phyloP scores from a whole-genome alignment of 2,329 filamentous ascomycete species.

The Beauveria scarabaeidicola region DNA sequence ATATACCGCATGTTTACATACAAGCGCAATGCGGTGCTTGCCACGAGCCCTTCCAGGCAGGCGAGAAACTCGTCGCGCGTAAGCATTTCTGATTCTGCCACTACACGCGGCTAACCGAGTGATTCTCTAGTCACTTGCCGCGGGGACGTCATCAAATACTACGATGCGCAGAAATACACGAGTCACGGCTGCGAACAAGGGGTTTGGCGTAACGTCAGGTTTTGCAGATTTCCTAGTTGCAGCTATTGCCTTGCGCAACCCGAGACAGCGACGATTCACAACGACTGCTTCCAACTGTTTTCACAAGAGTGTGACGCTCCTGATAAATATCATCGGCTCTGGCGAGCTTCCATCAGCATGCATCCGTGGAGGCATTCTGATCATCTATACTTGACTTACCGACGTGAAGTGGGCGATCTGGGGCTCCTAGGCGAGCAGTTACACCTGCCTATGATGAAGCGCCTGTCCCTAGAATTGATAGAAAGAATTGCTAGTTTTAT shows the following conservation, averaged over 20 bases:
- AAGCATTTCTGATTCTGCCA: background rate
- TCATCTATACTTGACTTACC: background rate
- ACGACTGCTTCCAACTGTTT: background rate
- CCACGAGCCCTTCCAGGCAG: background rate
- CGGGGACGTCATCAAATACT: background rate
- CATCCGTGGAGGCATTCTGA: constrained; percentile 1
- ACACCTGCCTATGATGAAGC: background rate
- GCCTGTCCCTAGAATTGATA: background rate
- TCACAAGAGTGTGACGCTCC: background rate
- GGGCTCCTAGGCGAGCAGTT: background rate
- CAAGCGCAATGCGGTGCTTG: constrained; percentile 3
- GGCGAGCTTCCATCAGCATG: constrained; percentile 1
- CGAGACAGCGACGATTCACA: background rate
- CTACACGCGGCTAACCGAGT: background rate
- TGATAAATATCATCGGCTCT: background rate
- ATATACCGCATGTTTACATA: background rate
- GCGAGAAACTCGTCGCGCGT: background rate
- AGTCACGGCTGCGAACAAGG: background rate
- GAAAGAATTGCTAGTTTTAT: background rate
- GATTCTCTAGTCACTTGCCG: background rate
- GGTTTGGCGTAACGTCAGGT: background rate
- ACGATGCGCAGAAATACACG: constrained; percentile 2
- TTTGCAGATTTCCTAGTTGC: background rate
- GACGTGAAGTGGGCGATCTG: background rate
- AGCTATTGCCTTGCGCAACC: background rate